Evolutionary conservation across 306 rosid genomes (phyloP).

Genomic region (Inga oerstediana): DNA sequence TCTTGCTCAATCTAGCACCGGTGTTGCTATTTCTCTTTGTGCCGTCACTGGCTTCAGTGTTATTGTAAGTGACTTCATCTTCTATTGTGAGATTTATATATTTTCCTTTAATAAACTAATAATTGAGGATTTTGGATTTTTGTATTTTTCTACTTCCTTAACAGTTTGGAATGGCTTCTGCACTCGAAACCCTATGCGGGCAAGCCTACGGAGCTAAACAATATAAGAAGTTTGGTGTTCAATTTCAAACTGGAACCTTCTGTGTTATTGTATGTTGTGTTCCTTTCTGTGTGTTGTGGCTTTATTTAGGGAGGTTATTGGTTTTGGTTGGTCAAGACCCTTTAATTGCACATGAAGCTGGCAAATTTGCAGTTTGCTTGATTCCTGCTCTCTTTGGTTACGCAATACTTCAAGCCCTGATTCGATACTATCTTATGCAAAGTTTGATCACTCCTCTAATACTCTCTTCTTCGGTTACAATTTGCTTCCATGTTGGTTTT

Average conservation of each 20-base stretch:
- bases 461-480: slow-evolving; percentile 45
- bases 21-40: not conserved
- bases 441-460: slow-evolving; percentile 63
- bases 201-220: not conserved
- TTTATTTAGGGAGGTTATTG: no score
- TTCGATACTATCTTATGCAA: slow-evolving; percentile 70
- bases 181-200: not conserved
- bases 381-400: slow-evolving; percentile 13
- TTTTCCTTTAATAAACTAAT: not conserved
- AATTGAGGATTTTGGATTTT: no score
- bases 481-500: slow-evolving; percentile 62
- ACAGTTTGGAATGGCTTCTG: not conserved
- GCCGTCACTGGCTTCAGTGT: not conserved
- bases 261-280: no score
- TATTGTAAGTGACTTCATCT: not conserved
- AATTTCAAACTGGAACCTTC: no score
- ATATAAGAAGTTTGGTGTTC: no score
- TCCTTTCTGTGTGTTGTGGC: no score
- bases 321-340: no score
- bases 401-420: slow-evolving; percentile 62
- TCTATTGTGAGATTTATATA: not conserved
- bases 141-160: not conserved
- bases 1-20: not conserved
- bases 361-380: no score
- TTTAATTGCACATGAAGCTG: no score